Base-by-base conservation (phyloP, 371 early-diverging fungal genomes). In the Batkoa obscura region DNA sequence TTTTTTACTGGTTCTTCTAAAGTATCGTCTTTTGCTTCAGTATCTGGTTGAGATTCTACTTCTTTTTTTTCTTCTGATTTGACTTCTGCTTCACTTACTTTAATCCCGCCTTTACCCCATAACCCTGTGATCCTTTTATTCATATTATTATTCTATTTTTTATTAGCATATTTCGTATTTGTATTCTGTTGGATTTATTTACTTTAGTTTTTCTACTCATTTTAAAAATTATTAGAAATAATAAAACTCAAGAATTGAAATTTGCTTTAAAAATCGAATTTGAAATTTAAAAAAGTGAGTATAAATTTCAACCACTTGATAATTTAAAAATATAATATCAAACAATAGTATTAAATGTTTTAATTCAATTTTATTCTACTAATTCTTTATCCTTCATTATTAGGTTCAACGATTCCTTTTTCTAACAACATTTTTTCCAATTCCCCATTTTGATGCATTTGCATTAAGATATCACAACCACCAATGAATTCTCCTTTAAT, bases 401-500 rank as follows among this genome's bases (percentile, higher is more conserved):
- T 8, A 15, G 55, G 55, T 38, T 23, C 65, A n/a, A 85, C 67
- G 55, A 94, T 69, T 17, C 82, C 82, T 64, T 88, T 76, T 69
- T 90, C 84, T 57, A 80, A 65, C 59, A 94, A 70, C 58, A 92
- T 58, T 57, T 79, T 76, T 62, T 88, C 88, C 32, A 94, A 76
- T 65, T 89, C 90, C 9, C 94, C 92, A 45, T 75, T 81, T 68
- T 89, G 80, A 62, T 87, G 84, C 93, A 95, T 90, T 68, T 79
- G 79, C 48, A 87, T 66, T 70, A 98, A 58, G 59, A 94, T 93
- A 65, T 99, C 98, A 66, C 86, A 86, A 9, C 99, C 99, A 42
- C 98, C 98, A 54, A 97, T 73, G 66, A 99, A 94, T 68, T 92
- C 88, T 56, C 94, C 92, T 67, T 91, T 85, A 64, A 96, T 75